These are phyloP conservation scores for Barnettozyma hawaiiensis DNA, from an alignment of 1,139 yeast genomes.

Conservation along the genomic window DNA sequence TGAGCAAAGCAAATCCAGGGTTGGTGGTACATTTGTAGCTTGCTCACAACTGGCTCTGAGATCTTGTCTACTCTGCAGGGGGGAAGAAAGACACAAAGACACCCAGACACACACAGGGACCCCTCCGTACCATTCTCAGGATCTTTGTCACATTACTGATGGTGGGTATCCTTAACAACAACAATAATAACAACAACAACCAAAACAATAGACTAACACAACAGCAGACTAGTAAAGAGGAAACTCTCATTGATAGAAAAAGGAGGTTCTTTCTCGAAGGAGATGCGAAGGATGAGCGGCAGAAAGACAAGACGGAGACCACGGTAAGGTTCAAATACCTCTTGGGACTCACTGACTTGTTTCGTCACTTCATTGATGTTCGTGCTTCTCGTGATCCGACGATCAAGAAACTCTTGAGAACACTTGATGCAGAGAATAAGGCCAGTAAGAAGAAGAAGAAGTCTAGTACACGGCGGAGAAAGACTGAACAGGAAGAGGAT, in stretches of 20 bases:
- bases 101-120: too few species aligned
- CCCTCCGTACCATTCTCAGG: too few species aligned
- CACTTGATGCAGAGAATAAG: conserved; percentile 40
- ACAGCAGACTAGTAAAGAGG: conserved; percentile 15
- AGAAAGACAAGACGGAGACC: conserved; percentile 61
- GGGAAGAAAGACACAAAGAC: not conserved
- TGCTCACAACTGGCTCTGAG: not conserved
- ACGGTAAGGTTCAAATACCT: conserved; percentile 76
- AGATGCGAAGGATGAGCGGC: conserved; percentile 50
- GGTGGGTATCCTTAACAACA: not conserved
- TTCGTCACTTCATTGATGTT: conserved; percentile 81
- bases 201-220: not conserved
- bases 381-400: conserved; percentile 70
- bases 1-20: not conserved
- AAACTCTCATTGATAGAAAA: conserved; percentile 37
- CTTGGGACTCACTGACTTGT: conserved; percentile 76
- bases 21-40: not conserved
- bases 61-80: not conserved
- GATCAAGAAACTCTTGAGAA: conserved; percentile 52
- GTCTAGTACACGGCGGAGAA: conserved; percentile 40
- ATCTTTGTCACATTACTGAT: not conserved
- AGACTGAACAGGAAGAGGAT: conserved; percentile 89
- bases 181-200: not conserved
- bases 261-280: conserved; percentile 43
- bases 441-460: conserved; percentile 27